Base-by-base conservation (phyloP, 768 basidiomycete genomes). In the Strobilomyces echinocephalus region DNA sequence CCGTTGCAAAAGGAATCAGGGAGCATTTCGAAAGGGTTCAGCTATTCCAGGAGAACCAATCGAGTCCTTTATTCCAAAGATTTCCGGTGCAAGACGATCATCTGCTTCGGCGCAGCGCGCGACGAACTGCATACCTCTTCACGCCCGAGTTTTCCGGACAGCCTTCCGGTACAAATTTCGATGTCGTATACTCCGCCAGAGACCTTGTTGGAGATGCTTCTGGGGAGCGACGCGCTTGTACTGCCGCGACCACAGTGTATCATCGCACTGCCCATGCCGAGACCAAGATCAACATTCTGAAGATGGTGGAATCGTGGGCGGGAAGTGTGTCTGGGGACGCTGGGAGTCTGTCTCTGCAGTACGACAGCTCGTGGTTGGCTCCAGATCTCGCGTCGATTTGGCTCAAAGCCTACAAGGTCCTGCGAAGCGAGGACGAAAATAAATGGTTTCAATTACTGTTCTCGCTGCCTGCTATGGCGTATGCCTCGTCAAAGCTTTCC, bases 391-490 rank as follows among this genome's bases (percentile, higher is more conserved):
- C 59, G 0, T 44, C 52, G 0, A 50, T 58, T 5, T 74, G 70
- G 63, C 51, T 74, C 33, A 49, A 63, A 14, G 42, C 62, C 1
- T 74, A 72, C 41, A 46, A 68, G n/a, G 43, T 62, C 8, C 64
- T 65, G 21, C 67, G 66, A 40, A n/a, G 10, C 14, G 28, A 41
- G 26, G 15, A 49, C 1, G 53, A 49, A 20, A 8, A 20, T 11
- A 53, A 64, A 40, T 58, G 56, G 50, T 61, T 30, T 15, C 60
- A 55, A 16, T 21, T 75, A 10, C 45, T 63, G 11, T 75, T 75
- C 44, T 61, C 65, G 5, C 57, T 74, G 6, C 58, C 71, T 5
- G 62, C 71, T 2, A 63, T 73, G 62, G 63, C 58, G 12, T 74
- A 72, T 55, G 44, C 47, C 4, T 66, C 64, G 1, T 38, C 60